These are phyloP conservation scores for Globisporangium abappressorium DNA, from an alignment of 352 stramenopile species.

Conservation along the genomic window DNA sequence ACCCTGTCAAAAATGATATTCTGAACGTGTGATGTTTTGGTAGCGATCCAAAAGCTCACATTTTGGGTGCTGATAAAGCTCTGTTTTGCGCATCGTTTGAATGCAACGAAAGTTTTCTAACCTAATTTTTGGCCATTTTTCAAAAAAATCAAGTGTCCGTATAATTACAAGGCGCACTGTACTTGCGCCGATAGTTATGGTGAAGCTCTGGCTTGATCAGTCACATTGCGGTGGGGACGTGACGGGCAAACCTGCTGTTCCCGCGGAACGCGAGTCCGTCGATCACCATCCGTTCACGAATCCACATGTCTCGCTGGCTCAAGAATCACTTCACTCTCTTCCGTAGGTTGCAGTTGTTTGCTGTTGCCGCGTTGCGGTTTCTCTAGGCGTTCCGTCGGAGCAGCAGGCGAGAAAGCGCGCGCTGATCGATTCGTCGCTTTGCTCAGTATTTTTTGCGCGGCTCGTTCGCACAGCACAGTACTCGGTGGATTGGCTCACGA, in stretches of 20 bases:
- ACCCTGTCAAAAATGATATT: too few species aligned
- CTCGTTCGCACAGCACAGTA: neutral
- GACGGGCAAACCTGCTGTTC: neutral
- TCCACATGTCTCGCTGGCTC: neutral
- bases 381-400: neutral
- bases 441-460: too few species aligned
- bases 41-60: too few species aligned
- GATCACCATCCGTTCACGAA: neutral
- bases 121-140: too few species aligned
- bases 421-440: neutral
- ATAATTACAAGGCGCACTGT: too few species aligned
- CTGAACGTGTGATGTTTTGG: too few species aligned
- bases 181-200: neutral
- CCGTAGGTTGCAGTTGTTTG: neutral
- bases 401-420: neutral
- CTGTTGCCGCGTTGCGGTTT: neutral
- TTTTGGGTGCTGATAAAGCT: too few species aligned
- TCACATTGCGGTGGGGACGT: neutral
- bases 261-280: neutral
- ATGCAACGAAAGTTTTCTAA: too few species aligned
- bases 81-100: too few species aligned
- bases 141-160: too few species aligned
- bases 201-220: neutral
- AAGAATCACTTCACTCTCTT: neutral
- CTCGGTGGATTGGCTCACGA: too few species aligned